Conservation (phyloP, 345 rosid species). For the Gossypium herbaceum region DNA sequence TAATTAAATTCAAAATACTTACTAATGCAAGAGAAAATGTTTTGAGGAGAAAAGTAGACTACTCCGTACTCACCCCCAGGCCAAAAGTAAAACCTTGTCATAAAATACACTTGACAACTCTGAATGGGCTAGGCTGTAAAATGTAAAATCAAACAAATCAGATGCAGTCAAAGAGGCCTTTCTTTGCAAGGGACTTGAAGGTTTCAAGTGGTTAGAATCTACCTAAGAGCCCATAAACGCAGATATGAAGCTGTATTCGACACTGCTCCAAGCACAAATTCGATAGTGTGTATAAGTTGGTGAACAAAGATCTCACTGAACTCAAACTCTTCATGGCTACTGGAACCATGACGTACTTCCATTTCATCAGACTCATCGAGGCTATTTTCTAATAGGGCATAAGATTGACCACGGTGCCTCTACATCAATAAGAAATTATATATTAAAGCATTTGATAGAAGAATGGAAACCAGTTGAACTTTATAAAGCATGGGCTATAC, state of each 20-base stretch:
- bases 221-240: slow-evolving; percentile 75
- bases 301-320: slow-evolving; percentile 68
- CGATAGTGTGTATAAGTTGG: slow-evolving; percentile 65
- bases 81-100: slow-evolving; percentile 59
- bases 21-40: background rate
- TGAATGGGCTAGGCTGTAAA: slow-evolving; percentile 57
- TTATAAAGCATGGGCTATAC: background rate
- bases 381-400: slow-evolving; percentile 29
- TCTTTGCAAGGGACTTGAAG: background rate
- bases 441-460: background rate
- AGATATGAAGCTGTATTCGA: slow-evolving; percentile 70
- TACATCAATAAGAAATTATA: slow-evolving; percentile 14
- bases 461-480: background rate
- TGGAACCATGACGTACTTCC: slow-evolving; percentile 37
- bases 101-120: slow-evolving; percentile 65
- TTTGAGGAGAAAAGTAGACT: background rate
- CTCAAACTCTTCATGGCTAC: slow-evolving; percentile 53
- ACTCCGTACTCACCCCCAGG: slow-evolving; percentile 56
- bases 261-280: slow-evolving; percentile 65
- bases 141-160: slow-evolving; percentile 10
- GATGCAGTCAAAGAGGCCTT: slow-evolving; percentile 11
- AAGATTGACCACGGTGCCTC: slow-evolving; percentile 56
- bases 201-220: slow-evolving; percentile 1
- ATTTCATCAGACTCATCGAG: slow-evolving; percentile 37
- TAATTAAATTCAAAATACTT: background rate